Evolutionary conservation across 495 filamentous ascomycete species (phyloP).

Genomic region (Hypomontagnella submonticulosa): DNA sequence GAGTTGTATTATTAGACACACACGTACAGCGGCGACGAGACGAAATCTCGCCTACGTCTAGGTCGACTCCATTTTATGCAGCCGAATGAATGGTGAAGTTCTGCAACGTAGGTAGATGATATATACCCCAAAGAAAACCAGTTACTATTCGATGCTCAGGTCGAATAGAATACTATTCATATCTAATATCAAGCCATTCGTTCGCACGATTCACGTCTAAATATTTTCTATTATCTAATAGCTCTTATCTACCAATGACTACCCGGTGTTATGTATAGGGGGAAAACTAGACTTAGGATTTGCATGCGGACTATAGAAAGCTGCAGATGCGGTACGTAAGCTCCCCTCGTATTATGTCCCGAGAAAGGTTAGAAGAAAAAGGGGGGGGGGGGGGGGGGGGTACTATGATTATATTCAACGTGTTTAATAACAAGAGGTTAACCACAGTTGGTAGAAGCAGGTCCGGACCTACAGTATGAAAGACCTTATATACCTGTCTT

Average conservation of each 20-base stretch:
- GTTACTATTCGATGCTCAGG: background rate
- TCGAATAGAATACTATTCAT: background rate
- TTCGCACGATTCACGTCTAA: constrained; percentile 9
- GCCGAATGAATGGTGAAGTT: constrained; percentile 10
- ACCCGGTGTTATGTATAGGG: constrained; percentile 1
- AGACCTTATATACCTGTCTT: background rate
- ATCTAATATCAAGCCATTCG: constrained; percentile 2
- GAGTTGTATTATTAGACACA: constrained; percentile 28
- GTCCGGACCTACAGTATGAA: background rate
- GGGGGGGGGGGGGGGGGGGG: background rate
- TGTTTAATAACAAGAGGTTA: constrained; percentile 37
- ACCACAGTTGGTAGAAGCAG: constrained; percentile 4
- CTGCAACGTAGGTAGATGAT: constrained; percentile 6
- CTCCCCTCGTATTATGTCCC: constrained; percentile 25
- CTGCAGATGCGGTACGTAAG: constrained; percentile 25
- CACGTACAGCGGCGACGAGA: constrained; percentile 18
- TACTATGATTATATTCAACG: constrained; percentile 21
- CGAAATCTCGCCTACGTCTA: constrained; percentile 24
- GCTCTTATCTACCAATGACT: background rate
- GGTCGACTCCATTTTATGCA: constrained; percentile 15
- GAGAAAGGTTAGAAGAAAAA: constrained; percentile 3
- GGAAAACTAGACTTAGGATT: constrained; percentile 1
- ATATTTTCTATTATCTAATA: constrained; percentile 29
- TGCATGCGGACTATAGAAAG: constrained; percentile 1
- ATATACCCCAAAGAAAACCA: constrained; percentile 1